Conservation (phyloP, 345 rosid species). For the Syzygium jambos region DNA sequence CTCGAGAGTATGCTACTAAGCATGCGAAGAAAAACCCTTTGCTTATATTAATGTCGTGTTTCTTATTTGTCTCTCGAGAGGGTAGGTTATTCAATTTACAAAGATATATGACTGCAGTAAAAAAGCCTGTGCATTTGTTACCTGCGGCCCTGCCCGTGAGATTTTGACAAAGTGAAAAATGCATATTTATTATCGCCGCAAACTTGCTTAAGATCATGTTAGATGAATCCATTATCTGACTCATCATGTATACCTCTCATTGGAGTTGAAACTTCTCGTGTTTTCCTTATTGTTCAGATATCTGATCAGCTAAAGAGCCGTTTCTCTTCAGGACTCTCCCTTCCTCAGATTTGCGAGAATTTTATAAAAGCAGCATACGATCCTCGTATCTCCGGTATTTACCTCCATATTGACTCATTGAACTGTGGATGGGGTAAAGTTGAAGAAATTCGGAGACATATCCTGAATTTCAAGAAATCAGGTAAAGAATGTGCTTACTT, state of each 20-base stretch:
- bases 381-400: constrained; percentile 84
- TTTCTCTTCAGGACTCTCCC: constrained; percentile 73
- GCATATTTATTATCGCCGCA: background rate
- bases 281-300: constrained; percentile 47
- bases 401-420: constrained; percentile 80
- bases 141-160: background rate
- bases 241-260: background rate
- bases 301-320: constrained; percentile 92
- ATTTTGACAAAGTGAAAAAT: background rate
- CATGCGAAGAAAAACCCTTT: background rate
- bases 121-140: background rate
- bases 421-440: constrained; percentile 95
- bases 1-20: background rate
- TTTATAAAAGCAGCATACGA: constrained; percentile 83
- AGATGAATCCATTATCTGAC: background rate
- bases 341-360: constrained; percentile 89
- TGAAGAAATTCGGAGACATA: constrained; percentile 82
- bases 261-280: background rate
- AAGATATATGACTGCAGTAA: background rate
- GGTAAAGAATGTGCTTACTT: constrained; percentile 23
- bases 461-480: constrained; percentile 84
- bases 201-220: background rate
- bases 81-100: background rate
- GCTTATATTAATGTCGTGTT: background rate
- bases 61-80: background rate